These are phyloP conservation scores for Phytophthora podocarpi DNA, from an alignment of 352 stramenopile genomes.

Conservation along the genomic window DNA sequence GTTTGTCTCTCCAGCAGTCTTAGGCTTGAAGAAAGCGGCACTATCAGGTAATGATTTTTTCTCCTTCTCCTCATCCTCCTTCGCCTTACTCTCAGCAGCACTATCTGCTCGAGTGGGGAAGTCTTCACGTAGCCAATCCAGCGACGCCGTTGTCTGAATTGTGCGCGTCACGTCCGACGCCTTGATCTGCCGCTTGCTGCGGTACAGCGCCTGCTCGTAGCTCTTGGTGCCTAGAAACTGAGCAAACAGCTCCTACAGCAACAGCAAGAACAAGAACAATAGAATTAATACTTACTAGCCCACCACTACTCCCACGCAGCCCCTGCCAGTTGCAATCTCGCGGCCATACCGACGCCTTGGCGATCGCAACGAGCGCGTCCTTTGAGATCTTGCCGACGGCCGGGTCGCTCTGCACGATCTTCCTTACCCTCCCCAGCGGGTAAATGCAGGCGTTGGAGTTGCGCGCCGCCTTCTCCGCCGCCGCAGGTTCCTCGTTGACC, in stretches of 20 bases:
- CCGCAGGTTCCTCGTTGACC: slow-evolving; percentile 55
- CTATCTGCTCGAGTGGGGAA: slow-evolving; percentile 41
- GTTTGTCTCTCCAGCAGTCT: slow-evolving; percentile 3
- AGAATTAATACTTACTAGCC: too few relatives aligned
- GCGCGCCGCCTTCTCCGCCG: slow-evolving; percentile 31
- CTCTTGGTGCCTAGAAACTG: slow-evolving; percentile 91
- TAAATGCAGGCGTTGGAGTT: slow-evolving; percentile 58
- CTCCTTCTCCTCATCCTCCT: slow-evolving; percentile 32
- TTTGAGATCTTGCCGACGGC: slow-evolving; percentile 92
- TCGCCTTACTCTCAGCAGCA: slow-evolving; percentile 22
- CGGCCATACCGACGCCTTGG: slow-evolving; percentile 87
- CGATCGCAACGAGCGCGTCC: slow-evolving; percentile 91
- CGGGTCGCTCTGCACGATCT: slow-evolving; percentile 94
- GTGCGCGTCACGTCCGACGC: slow-evolving; percentile 70
- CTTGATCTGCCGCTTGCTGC: slow-evolving; percentile 86
- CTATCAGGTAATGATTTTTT: slow-evolving; percentile 33
- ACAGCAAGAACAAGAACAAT: slow-evolving; percentile 5
- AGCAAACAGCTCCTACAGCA: slow-evolving; percentile 85
- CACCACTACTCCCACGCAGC: background rate
- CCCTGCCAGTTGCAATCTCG: background rate
- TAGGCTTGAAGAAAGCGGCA: slow-evolving; percentile 60
- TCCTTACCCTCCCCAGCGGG: slow-evolving; percentile 84
- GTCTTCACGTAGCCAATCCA: slow-evolving; percentile 89
- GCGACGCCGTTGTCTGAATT: slow-evolving; percentile 74
- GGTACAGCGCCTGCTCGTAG: slow-evolving; percentile 83